A percentile compares a stretch with the other conserved stretches of the same genome.
phyloP scores from a whole-genome alignment of 306 rosid species.

The Malus fusca region DNA sequence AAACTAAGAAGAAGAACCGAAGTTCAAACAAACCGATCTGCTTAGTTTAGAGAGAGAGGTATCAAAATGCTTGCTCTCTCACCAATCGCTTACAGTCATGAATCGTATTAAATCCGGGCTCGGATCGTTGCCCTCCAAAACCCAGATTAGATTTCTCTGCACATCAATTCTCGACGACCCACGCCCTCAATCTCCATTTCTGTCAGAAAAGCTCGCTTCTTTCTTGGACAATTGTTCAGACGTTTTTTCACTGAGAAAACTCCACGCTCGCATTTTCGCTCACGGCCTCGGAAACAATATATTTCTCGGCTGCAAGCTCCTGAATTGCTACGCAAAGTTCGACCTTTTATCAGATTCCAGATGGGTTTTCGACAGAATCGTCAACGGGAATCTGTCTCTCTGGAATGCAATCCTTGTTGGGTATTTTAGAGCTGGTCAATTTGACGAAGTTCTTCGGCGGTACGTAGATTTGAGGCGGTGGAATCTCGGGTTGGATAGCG shows the following conservation, averaged over 20 bases:
- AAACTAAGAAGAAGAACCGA: background rate
- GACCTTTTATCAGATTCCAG: conserved; percentile 12
- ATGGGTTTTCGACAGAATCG: conserved; percentile 6
- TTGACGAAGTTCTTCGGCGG: conserved; percentile 17
- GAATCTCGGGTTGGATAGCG: conserved; percentile 18
- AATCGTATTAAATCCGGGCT: background rate
- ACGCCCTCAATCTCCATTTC: background rate
- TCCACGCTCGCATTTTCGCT: conserved; percentile 21
- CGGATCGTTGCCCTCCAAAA: background rate
- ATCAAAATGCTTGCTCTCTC: background rate
- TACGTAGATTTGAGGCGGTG: conserved; percentile 22
- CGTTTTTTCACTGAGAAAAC: conserved; percentile 11
- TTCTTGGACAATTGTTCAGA: conserved; percentile 19
- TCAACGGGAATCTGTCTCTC: conserved; percentile 5
- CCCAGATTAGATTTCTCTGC: conserved; percentile 1
- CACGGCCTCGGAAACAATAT: conserved; percentile 15
- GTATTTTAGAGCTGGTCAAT: conserved; percentile 16
- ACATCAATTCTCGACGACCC: background rate
- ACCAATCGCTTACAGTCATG: background rate
- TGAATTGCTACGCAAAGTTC: conserved; percentile 23
- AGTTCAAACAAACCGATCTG: background rate
- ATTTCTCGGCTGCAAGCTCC: conserved; percentile 22
- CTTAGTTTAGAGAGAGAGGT: too few species aligned
- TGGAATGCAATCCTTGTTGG: conserved; percentile 28
- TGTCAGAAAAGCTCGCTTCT: background rate